A percentile compares a stretch with the other conserved stretches of the same genome.
phyloP scores from a whole-genome alignment of 352 stramenopile species.

The Ophiocytium majus region DNA sequence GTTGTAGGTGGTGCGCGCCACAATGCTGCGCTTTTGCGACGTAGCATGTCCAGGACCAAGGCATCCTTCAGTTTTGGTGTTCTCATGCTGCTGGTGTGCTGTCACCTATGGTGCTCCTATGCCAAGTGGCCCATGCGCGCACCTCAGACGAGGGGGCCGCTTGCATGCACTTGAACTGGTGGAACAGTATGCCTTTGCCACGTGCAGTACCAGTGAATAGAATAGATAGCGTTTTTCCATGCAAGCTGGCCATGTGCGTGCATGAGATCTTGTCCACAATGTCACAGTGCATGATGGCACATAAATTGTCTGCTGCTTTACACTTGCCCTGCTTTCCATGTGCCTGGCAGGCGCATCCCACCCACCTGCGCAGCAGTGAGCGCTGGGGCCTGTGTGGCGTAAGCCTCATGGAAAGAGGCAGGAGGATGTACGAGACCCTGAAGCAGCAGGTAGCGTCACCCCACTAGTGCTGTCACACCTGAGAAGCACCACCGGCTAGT shows the following conservation, averaged over 20 bases:
- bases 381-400: constrained; percentile 60
- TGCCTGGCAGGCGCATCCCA: not conserved
- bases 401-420: constrained; percentile 59
- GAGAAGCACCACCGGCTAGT: not conserved
- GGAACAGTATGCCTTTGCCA: too few species aligned
- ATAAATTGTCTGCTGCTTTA: too few species aligned
- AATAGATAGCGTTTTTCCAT: not conserved
- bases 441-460: constrained; percentile 43
- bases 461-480: not conserved
- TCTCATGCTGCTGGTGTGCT: not conserved
- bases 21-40: not conserved
- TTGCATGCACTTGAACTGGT: not conserved
- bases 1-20: not conserved
- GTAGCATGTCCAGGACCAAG: too few species aligned
- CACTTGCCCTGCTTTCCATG: not conserved
- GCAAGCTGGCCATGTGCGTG: not conserved
- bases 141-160: not conserved
- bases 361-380: not conserved
- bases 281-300: not conserved
- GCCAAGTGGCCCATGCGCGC: not conserved
- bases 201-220: too few species aligned
- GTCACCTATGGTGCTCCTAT: not conserved
- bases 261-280: not conserved
- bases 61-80: not conserved
- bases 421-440: constrained; percentile 61